Evolutionary conservation across 192 early-diverging fungal genomes (phyloP).

Genomic region (Backusella westeae): DNA sequence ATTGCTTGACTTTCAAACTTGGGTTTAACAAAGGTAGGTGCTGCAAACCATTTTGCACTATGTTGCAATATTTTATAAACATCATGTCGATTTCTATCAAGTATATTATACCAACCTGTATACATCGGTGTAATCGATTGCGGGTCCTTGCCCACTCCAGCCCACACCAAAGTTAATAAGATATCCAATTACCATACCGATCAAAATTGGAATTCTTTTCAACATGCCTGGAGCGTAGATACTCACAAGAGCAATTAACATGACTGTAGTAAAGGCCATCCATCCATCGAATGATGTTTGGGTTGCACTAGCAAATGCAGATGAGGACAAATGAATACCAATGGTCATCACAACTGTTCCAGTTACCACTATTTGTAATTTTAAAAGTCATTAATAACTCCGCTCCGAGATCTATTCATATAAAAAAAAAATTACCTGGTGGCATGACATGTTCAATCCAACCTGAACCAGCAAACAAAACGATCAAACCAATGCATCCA

Average conservation of each 20-base stretch:
- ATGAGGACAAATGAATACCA: conserved; percentile 46
- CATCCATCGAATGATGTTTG: conserved; percentile 43
- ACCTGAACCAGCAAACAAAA: conserved; percentile 39
- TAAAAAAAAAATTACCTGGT: conserved; percentile 25
- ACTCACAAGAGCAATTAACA: conserved; percentile 40
- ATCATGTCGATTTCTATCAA: not conserved
- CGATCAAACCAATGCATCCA: conserved; percentile 35
- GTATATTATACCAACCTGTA: conserved; percentile 12
- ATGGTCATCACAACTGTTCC: conserved; percentile 56
- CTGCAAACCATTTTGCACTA: conserved; percentile 45
- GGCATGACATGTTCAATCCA: conserved; percentile 54
- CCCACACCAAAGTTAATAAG: conserved; percentile 41
- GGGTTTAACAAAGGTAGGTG: conserved; percentile 44
- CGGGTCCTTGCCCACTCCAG: conserved; percentile 28
- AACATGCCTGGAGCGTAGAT: conserved; percentile 48
- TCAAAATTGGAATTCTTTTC: conserved; percentile 47
- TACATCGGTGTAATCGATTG: conserved; percentile 37
- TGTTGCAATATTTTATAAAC: not conserved
- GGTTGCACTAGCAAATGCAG: conserved; percentile 42
- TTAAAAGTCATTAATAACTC: conserved; percentile 4
- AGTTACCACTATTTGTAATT: conserved; percentile 40
- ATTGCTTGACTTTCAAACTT: conserved; percentile 48
- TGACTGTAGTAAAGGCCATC: conserved; percentile 51
- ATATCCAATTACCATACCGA: conserved; percentile 44
- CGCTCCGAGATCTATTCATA: not conserved